Evolutionary conservation across 192 early-diverging fungal genomes (phyloP).

Genomic region (Linnemannia hyalina): DNA sequence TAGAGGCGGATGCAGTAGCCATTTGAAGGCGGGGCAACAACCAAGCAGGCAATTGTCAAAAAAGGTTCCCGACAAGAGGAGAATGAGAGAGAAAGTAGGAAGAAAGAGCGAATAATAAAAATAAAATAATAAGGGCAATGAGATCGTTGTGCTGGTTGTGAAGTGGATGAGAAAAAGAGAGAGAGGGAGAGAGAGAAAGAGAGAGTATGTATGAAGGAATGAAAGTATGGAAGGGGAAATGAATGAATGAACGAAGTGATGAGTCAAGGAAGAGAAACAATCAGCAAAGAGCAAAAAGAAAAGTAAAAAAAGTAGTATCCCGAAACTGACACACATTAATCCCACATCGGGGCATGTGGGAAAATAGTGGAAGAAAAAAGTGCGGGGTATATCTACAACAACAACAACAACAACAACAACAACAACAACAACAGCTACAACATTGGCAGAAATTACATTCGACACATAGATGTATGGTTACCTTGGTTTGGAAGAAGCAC

Average conservation of each 20-base stretch:
- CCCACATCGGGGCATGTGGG: background rate
- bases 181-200: too few relatives aligned
- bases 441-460: too few relatives aligned
- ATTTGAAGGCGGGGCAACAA: background rate
- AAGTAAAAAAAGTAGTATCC: background rate
- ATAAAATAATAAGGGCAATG: too few relatives aligned
- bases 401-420: too few relatives aligned
- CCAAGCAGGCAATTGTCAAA: background rate
- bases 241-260: background rate
- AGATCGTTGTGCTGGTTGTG: too few relatives aligned
- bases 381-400: background rate
- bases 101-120: background rate
- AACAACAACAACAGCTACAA: too few relatives aligned
- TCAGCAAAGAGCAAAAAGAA: background rate
- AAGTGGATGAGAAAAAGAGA: too few relatives aligned
- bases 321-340: background rate
- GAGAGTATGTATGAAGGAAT: too few relatives aligned
- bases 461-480: background rate
- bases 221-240: background rate
- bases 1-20: slow-evolving; percentile 1
- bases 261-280: background rate
- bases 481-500: background rate
- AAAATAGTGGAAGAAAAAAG: background rate
- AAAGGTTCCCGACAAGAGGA: background rate
- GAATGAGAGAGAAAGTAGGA: background rate